Evolutionary conservation across 2,329 filamentous ascomycete species (phyloP), one percentile per base, ranked within the genome.

Genomic region (Catunica adiposa): DNA sequence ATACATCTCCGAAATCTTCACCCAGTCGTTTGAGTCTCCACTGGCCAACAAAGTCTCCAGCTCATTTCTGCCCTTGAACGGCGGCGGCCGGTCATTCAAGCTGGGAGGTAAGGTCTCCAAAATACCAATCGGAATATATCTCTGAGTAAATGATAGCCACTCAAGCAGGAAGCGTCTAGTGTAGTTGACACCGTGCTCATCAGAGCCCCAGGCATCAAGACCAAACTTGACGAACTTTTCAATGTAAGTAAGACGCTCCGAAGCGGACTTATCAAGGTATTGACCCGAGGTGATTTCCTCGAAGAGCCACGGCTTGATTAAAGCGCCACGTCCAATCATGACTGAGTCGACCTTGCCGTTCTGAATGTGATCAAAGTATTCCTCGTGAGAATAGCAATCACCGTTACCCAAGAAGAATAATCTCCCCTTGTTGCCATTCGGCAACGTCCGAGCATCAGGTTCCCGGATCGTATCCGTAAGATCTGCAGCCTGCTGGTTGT

Each of bases 1-100:
- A 73, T 94, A 98, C 89, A 98, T 97, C 67, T 98, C 92, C 67
- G 90, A 95, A 64, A 98, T 94, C 73, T 95, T 97, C 67, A 98
- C 89, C 92, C 92, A 98, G 68, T 98, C 92, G 71, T 84, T 85
- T 71, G 94, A 96, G 69, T 97, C 89, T 60, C 80, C 79, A 69
- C 89, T 96, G 14, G 83, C 83, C 70, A 98, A 76, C 61, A 98
- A 71, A n/a, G 87, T 94, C 76, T 98, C 92, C 65, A 98, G 69
- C 55, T 98, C 92, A 68, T 92, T 84, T 58, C 92, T 76, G 20
- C 90, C 89, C 62, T 74, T 78, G 66, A 85, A 98, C 48, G 81
- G 80, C 4, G 90, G 90, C 51, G 92, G 87, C 20, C 92, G 76
- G 66, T 98, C 90, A 64, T 96, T 89, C 54, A 98, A 78, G 62